These are phyloP conservation scores for Diaporthe batatas DNA, from an alignment of 2,329 filamentous ascomycete genomes.

Conservation along the genomic window DNA sequence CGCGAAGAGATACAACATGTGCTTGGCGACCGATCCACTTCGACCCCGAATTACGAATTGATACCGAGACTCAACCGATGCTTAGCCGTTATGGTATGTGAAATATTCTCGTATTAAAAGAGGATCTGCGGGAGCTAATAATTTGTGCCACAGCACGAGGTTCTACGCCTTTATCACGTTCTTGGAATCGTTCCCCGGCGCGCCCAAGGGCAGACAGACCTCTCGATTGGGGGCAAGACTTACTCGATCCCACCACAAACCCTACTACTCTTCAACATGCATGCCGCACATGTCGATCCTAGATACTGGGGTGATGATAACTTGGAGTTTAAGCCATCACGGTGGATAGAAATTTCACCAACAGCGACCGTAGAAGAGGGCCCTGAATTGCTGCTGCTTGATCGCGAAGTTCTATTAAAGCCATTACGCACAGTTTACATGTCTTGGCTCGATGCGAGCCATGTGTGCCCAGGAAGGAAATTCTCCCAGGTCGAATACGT, in stretches of 20 bases:
- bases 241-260: neutral
- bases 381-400: neutral
- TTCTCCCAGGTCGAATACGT: slow-evolving; percentile 3
- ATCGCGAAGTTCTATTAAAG: neutral
- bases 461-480: neutral
- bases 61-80: neutral
- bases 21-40: neutral
- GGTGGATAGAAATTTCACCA: neutral
- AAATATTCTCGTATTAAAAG: too few relatives aligned
- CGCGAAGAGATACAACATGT: neutral
- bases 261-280: neutral
- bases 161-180: neutral
- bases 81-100: neutral
- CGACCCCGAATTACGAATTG: neutral
- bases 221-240: neutral
- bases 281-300: neutral
- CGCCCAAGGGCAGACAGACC: neutral
- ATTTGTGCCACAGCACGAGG: neutral
- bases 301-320: neutral
- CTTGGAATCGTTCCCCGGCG: neutral
- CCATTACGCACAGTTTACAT: neutral
- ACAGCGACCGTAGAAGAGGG: neutral
- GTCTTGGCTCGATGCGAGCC: neutral
- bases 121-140: neutral
- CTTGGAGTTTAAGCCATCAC: neutral